phyloP scores from a whole-genome alignment of 2,329 filamentous ascomycete genomes.

The Lachnellula subtilissima region DNA sequence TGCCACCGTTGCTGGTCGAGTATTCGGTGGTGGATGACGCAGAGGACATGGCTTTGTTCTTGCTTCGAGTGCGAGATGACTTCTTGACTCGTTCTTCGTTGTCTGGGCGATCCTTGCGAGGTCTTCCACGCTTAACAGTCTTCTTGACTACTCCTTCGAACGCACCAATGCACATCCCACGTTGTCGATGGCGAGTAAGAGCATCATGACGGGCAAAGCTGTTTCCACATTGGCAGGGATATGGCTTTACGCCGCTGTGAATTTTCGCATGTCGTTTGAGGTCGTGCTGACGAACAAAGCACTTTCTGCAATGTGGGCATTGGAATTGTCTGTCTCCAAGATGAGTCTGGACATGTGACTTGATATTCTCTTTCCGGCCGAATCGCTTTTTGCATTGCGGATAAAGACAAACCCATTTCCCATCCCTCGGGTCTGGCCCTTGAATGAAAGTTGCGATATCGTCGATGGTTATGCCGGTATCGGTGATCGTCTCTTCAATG shows the following conservation, averaged over 20 bases:
- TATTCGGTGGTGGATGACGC: constrained; percentile 50
- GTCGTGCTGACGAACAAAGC: constrained; percentile 95
- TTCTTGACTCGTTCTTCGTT: constrained; percentile 48
- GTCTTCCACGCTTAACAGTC: constrained; percentile 60
- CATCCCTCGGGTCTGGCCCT: constrained; percentile 66
- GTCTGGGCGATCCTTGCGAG: constrained; percentile 57
- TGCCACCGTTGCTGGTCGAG: constrained; percentile 51
- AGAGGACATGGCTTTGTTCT: constrained; percentile 42
- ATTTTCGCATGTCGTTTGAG: constrained; percentile 97
- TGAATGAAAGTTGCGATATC: constrained; percentile 74
- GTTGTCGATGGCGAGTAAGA: constrained; percentile 86
- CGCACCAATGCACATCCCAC: constrained; percentile 93
- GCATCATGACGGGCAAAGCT: constrained; percentile 94
- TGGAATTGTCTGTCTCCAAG: constrained; percentile 93
- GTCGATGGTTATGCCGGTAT: constrained; percentile 82
- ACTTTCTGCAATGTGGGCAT: constrained; percentile 89
- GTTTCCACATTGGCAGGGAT: constrained; percentile 90
- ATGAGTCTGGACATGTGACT: constrained; percentile 96
- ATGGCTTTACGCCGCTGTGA: constrained; percentile 92
- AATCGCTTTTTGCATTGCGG: constrained; percentile 83
- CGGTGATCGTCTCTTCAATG: constrained; percentile 60
- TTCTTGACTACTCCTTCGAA: constrained; percentile 75
- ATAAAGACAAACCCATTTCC: constrained; percentile 74
- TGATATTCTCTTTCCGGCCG: constrained; percentile 98
- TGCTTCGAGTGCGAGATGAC: constrained; percentile 49